These are phyloP conservation scores for Coprinopsis marcescibilis DNA, from an alignment of 768 basidiomycete genomes.

Conservation along the genomic window DNA sequence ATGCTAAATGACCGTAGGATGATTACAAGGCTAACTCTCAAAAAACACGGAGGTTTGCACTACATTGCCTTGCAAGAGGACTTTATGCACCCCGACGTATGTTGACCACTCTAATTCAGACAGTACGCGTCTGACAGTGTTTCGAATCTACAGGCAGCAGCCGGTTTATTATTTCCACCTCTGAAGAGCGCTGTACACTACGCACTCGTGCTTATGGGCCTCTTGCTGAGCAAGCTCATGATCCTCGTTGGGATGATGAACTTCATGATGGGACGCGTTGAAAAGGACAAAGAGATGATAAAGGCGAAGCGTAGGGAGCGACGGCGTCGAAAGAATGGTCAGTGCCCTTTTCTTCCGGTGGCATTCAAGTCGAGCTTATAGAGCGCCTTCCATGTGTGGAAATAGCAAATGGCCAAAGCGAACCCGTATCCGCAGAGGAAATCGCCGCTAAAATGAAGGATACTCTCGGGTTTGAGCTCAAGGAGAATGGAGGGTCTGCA, in stretches of 20 bases:
- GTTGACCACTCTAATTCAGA: constrained; percentile 1
- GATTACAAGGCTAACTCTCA: constrained; percentile 43
- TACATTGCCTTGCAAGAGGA: constrained; percentile 48
- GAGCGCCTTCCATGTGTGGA: not conserved
- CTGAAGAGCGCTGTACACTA: not conserved
- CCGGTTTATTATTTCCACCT: constrained; percentile 5
- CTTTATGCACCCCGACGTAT: constrained; percentile 25
- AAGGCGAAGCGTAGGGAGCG: constrained; percentile 3
- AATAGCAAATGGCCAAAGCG: too few species aligned
- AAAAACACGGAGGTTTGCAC: constrained; percentile 28
- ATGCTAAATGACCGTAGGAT: constrained; percentile 24
- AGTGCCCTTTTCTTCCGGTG: not conserved
- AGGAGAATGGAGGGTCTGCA: too few species aligned
- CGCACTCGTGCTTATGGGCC: not conserved
- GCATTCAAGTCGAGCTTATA: not conserved
- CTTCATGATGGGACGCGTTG: not conserved
- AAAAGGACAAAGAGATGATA: constrained; percentile 2
- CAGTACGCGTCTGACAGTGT: not conserved
- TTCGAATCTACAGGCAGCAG: not conserved
- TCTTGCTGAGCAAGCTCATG: not conserved
- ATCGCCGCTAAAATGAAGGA: too few species aligned
- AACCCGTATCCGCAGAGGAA: too few species aligned
- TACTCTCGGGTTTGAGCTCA: too few species aligned
- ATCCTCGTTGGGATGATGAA: not conserved
- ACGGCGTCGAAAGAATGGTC: not conserved